Percentiles rank a stretch among this genome's conserved stretches.
phyloP scores from a whole-genome alignment of 2,329 filamentous ascomycete species.

The Hyphodiscus sp. region DNA sequence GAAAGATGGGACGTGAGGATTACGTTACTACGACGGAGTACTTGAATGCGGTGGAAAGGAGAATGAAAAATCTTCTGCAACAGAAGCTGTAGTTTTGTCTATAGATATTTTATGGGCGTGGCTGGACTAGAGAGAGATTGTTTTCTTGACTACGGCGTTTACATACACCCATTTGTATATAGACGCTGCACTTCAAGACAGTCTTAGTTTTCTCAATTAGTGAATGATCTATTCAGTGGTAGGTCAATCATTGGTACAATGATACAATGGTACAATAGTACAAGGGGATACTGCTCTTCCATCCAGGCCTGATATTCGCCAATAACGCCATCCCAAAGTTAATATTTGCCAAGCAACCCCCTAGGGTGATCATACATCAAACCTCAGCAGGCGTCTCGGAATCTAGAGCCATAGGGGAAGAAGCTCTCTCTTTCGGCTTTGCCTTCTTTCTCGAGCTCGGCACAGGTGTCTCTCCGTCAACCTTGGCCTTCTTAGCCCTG shows the following conservation, averaged over 20 bases:
- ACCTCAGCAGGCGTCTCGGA: neutral
- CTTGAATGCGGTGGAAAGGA: conserved; percentile 83
- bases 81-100: conserved; percentile 56
- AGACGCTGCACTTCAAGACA: neutral
- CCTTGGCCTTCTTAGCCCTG: conserved; percentile 23
- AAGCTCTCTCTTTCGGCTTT: conserved; percentile 41
- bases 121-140: neutral
- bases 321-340: neutral
- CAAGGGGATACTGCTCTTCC: neutral
- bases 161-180: neutral
- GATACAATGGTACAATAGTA: neutral
- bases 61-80: conserved; percentile 75
- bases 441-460: conserved; percentile 46
- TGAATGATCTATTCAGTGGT: too few species aligned
- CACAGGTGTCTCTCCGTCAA: conserved; percentile 12
- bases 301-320: neutral
- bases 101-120: neutral
- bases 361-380: conserved; percentile 1
- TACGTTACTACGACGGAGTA: conserved; percentile 94
- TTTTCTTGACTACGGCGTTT: neutral
- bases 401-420: conserved; percentile 9
- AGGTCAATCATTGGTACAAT: too few species aligned
- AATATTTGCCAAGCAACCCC: neutral
- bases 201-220: neutral
- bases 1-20: conserved; percentile 74